A percentile compares a stretch with the other conserved stretches of the same genome.
Evolutionary conservation across 148 eudicot genomes (phyloP).

Genomic region (Nepenthes mirabilis): DNA sequence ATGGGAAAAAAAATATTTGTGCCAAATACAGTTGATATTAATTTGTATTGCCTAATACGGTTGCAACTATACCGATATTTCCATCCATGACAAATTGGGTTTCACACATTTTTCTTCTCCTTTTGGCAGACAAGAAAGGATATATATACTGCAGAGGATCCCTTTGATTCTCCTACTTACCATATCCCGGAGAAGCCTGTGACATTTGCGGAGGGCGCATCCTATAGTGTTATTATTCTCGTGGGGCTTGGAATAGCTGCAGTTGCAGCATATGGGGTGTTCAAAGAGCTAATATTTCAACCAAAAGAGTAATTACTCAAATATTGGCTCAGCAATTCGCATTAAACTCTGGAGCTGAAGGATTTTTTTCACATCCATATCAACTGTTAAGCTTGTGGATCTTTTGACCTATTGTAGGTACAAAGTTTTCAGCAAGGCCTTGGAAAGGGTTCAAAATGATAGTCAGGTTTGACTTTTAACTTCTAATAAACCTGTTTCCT

Average conservation of each 20-base stretch:
- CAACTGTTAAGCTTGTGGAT: background rate
- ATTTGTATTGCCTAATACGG: too few species aligned
- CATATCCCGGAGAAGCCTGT: constrained; percentile 97
- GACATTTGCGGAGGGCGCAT: constrained; percentile 82
- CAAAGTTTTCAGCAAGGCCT: constrained; percentile 75
- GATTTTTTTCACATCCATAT: background rate
- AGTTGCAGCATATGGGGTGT: constrained; percentile 73
- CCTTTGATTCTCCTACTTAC: constrained; percentile 92
- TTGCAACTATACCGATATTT: background rate
- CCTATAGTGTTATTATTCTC: constrained; percentile 66
- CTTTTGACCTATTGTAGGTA: constrained; percentile 33
- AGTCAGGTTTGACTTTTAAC: constrained; percentile 43
- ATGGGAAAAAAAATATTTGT: background rate
- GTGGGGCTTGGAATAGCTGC: constrained; percentile 86
- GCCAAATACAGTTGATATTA: too few species aligned
- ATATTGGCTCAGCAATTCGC: background rate
- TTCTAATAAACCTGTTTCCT: background rate
- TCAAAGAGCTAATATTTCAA: constrained; percentile 75
- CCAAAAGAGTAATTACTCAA: constrained; percentile 68
- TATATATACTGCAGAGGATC: constrained; percentile 68
- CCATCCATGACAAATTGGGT: background rate
- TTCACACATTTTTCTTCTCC: constrained; percentile 7
- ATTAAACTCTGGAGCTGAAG: background rate
- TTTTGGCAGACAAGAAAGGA: constrained; percentile 46
- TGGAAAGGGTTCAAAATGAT: constrained; percentile 71